phyloP scores from a whole-genome alignment of 768 basidiomycete genomes.

The Pleurotus ostreatus region DNA sequence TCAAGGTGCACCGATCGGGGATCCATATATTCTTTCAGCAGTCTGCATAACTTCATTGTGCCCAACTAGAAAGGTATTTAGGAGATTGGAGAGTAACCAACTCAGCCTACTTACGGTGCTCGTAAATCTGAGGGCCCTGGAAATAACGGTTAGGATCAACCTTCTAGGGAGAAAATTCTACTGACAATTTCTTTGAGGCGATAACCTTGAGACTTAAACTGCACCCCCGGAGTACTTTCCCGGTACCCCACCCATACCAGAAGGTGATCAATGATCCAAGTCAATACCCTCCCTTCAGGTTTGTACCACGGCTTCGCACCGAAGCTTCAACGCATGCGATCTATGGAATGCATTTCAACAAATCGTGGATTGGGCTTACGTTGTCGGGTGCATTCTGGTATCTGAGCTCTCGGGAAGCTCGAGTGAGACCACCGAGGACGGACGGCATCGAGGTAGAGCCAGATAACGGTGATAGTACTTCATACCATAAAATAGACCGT shows the following conservation, averaged over 20 bases:
- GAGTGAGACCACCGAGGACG: constrained; percentile 17
- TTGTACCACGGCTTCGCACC: constrained; percentile 41
- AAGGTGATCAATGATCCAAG: constrained; percentile 23
- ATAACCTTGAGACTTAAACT: constrained; percentile 36
- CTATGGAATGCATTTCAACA: not conserved
- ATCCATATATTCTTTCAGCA: constrained; percentile 39
- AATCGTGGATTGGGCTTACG: constrained; percentile 15
- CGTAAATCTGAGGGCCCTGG: constrained; percentile 33
- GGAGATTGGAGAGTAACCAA: not conserved
- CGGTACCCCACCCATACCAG: constrained; percentile 28
- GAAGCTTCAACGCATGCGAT: constrained; percentile 23
- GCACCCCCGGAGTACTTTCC: constrained; percentile 33
- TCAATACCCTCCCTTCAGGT: constrained; percentile 26
- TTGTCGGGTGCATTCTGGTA: constrained; percentile 27
- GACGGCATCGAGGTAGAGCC: constrained; percentile 30
- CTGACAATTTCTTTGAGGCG: constrained; percentile 39
- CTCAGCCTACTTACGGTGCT: constrained; percentile 23
- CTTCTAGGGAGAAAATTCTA: not conserved
- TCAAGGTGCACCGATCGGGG: constrained; percentile 34
- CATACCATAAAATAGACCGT: constrained; percentile 16
- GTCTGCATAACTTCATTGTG: constrained; percentile 36
- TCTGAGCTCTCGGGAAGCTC: constrained; percentile 16
- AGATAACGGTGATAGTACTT: constrained; percentile 33
- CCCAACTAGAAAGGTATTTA: constrained; percentile 22
- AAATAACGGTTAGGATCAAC: not conserved